phyloP scores from a whole-genome alignment of 768 basidiomycete species.

The Crepidotus variabilis region DNA sequence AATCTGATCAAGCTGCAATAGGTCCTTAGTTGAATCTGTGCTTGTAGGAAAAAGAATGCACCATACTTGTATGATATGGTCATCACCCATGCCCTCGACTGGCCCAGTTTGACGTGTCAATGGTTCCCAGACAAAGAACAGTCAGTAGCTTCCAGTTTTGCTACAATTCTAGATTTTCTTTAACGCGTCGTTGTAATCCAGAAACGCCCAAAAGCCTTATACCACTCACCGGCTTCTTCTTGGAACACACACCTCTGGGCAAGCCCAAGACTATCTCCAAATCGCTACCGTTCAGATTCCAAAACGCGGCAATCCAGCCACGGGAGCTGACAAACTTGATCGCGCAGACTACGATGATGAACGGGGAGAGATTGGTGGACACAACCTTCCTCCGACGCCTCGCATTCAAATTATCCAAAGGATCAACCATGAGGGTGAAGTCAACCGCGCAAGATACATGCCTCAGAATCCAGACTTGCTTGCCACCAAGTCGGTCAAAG shows the following conservation, averaged over 20 bases:
- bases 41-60: conserved; percentile 87
- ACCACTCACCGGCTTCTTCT: conserved; percentile 91
- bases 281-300: conserved; percentile 95
- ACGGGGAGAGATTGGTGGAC: conserved; percentile 90
- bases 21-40: conserved; percentile 1
- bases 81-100: conserved; percentile 95
- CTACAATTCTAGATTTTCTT: neutral
- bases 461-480: conserved; percentile 97
- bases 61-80: conserved; percentile 98
- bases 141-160: conserved; percentile 41
- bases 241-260: conserved; percentile 95
- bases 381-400: conserved; percentile 79
- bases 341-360: conserved; percentile 85
- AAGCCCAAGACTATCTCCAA: conserved; percentile 91
- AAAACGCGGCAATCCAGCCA: conserved; percentile 61
- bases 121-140: conserved; percentile 98
- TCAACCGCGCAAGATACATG: conserved; percentile 98
- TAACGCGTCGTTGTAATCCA: conserved; percentile 24
- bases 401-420: conserved; percentile 88
- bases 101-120: conserved; percentile 97
- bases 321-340: conserved; percentile 74
- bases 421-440: conserved; percentile 94
- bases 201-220: conserved; percentile 90
- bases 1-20: neutral
- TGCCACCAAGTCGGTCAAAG: conserved; percentile 89